phyloP scores from a whole-genome alignment of 495 filamentous ascomycete species.

The Annulohypoxylon moriforme region DNA sequence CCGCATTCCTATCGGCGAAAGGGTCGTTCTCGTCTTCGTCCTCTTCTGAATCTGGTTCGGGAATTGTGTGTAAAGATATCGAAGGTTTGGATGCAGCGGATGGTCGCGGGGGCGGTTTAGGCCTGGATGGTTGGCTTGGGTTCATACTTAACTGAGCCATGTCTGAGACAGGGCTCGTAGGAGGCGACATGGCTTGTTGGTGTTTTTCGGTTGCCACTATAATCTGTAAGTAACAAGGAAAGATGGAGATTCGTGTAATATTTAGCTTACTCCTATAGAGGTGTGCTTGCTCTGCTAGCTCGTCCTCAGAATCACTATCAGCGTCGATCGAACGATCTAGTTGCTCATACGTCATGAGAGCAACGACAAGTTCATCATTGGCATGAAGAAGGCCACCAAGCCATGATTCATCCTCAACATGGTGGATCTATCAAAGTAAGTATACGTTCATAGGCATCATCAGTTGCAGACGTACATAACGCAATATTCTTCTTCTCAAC shows the following conservation, averaged over 20 bases:
- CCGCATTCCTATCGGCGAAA: conserved; percentile 80
- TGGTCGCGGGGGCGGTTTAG: conserved; percentile 56
- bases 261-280: conserved; percentile 60
- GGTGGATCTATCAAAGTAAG: conserved; percentile 69
- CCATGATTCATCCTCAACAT: conserved; percentile 84
- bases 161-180: conserved; percentile 49
- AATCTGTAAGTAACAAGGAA: conserved; percentile 32
- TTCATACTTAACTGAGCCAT: conserved; percentile 55
- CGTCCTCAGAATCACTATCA: conserved; percentile 92
- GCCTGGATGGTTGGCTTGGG: conserved; percentile 50
- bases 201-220: conserved; percentile 64
- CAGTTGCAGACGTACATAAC: conserved; percentile 69
- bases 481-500: conserved; percentile 82
- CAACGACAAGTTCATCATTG: conserved; percentile 88
- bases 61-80: conserved; percentile 50
- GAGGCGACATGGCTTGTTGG: conserved; percentile 56
- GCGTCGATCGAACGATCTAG: conserved; percentile 95
- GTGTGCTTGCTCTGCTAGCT: conserved; percentile 66
- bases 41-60: conserved; percentile 51
- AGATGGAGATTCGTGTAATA: neutral
- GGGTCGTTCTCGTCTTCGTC: conserved; percentile 80
- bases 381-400: conserved; percentile 83
- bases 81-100: conserved; percentile 55
- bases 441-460: neutral
- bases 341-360: conserved; percentile 93